A percentile compares a stretch with the other conserved stretches of the same genome.
phyloP scores from a whole-genome alignment of 1,284 basidiomycete genomes.

The Tilletia setariae region DNA sequence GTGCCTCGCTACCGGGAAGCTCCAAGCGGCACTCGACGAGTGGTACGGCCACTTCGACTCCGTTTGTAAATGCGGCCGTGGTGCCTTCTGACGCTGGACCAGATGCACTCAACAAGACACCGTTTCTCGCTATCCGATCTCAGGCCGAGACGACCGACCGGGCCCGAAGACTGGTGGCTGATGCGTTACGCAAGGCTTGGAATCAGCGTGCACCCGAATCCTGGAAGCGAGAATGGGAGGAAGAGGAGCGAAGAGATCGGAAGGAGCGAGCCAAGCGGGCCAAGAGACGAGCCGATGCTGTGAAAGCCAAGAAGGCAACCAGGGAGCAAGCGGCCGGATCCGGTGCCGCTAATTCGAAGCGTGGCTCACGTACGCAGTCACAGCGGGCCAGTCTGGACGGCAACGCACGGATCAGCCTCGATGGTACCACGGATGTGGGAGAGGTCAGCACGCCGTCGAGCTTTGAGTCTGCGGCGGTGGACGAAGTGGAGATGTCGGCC shows the following conservation, averaged over 20 bases:
- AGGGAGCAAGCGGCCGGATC: background rate
- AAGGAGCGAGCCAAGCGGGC: slow-evolving; percentile 13
- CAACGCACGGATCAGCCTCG: background rate
- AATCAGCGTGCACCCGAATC: slow-evolving; percentile 41
- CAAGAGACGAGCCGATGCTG: slow-evolving; percentile 12
- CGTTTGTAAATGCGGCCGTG: slow-evolving; percentile 34
- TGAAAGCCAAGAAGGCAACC: slow-evolving; percentile 2
- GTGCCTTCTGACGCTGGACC: slow-evolving; percentile 37
- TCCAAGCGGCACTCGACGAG: slow-evolving; percentile 9
- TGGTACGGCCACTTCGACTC: slow-evolving; percentile 25
- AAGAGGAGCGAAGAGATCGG: slow-evolving; percentile 28
- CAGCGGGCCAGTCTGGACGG: background rate
- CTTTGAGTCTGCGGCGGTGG: background rate
- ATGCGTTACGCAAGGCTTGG: slow-evolving; percentile 50
- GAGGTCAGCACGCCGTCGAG: background rate
- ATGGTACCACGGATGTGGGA: background rate
- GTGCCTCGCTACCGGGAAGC: background rate
- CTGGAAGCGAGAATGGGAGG: slow-evolving; percentile 48
- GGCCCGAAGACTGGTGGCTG: slow-evolving; percentile 44
- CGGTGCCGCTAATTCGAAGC: slow-evolving; percentile 13
- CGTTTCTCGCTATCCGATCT: slow-evolving; percentile 47
- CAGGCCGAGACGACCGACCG: slow-evolving; percentile 43
- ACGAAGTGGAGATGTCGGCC: background rate
- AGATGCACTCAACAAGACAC: slow-evolving; percentile 30
- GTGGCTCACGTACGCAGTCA: background rate